A percentile compares a stretch with the other conserved stretches of the same genome.
Evolutionary conservation across 140 eudicot species (phyloP).

Genomic region (Bidens hawaiensis): DNA sequence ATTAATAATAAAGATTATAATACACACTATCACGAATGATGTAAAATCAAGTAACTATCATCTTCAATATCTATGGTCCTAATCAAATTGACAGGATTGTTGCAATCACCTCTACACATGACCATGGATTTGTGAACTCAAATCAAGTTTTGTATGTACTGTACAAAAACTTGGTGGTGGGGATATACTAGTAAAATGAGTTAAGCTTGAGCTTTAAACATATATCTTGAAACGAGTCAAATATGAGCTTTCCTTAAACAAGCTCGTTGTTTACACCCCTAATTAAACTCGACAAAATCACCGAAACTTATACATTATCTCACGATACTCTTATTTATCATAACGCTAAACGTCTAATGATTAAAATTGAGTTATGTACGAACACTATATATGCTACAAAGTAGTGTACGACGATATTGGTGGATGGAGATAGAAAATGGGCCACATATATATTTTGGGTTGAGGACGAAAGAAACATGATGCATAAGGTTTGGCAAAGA

Average conservation of each 20-base stretch:
- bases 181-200: no score
- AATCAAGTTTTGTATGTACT: background rate
- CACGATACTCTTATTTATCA: no score
- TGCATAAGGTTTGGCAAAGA: conserved; percentile 18
- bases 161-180: no score
- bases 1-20: no score
- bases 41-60: background rate
- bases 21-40: no score
- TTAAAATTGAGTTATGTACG: background rate
- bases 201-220: no score
- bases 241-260: no score
- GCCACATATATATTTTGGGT: conserved; percentile 1
- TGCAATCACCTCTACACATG: background rate
- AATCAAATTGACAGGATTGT: background rate
- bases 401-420: background rate
- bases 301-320: no score
- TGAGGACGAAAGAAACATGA: conserved; percentile 15
- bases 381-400: background rate
- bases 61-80: background rate
- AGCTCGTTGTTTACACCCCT: no score
- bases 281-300: no score
- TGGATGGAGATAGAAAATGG: conserved; percentile 12
- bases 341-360: background rate
- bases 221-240: no score
- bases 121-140: background rate